A percentile compares a stretch with the other conserved stretches of the same genome.
These are phyloP conservation scores for Rhizophagus clarus DNA, from an alignment of 192 early-diverging fungal species.

Conservation along the genomic window DNA sequence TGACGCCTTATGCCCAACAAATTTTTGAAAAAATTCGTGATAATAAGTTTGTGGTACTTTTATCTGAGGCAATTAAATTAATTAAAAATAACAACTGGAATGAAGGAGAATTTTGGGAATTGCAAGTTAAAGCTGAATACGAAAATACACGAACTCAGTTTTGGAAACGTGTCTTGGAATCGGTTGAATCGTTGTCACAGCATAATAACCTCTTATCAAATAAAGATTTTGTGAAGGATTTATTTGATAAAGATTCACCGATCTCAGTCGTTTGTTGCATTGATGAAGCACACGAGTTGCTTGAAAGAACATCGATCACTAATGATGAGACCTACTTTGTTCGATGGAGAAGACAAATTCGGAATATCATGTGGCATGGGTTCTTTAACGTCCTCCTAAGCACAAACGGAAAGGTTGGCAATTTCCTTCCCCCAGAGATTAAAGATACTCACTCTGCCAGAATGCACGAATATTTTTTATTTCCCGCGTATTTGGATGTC, in stretches of 20 bases:
- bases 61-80: too few relatives aligned
- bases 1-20: too few relatives aligned
- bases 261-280: conserved; percentile 4
- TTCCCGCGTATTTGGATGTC: conserved; percentile 14
- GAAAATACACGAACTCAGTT: too few relatives aligned
- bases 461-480: not conserved
- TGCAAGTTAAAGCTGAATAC: too few relatives aligned
- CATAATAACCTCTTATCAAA: too few relatives aligned
- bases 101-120: too few relatives aligned
- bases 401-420: not conserved
- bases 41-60: too few relatives aligned
- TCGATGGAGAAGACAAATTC: conserved; percentile 10
- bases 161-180: too few relatives aligned
- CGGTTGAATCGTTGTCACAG: too few relatives aligned
- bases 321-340: not conserved
- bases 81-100: too few relatives aligned
- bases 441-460: conserved; percentile 1
- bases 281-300: conserved; percentile 8
- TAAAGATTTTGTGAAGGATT: too few relatives aligned
- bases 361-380: not conserved
- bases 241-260: not conserved
- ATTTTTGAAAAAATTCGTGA: too few relatives aligned
- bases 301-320: not conserved
- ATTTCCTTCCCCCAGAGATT: not conserved
- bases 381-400: not conserved